Percentiles rank a stretch among this genome's conserved stretches.
phyloP scores from a whole-genome alignment of 257 asterid genomes.

The Solanum phureja region DNA sequence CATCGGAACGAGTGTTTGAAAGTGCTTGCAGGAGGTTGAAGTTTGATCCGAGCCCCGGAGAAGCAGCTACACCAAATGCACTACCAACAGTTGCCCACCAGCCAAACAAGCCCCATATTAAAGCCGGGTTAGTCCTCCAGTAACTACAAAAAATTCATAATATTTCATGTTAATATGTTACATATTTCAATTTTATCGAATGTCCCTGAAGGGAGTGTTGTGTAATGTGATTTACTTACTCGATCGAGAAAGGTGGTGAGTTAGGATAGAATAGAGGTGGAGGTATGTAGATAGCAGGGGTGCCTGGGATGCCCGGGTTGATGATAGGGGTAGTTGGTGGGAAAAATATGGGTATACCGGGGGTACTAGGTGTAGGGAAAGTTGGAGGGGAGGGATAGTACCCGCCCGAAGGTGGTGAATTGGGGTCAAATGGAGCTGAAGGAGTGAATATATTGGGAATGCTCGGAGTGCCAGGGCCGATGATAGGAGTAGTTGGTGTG shows the following conservation, averaged over 20 bases:
- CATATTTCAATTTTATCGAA: not conserved
- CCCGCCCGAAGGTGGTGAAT: constrained; percentile 51
- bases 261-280: constrained; percentile 50
- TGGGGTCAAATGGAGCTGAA: constrained; percentile 67
- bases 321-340: constrained; percentile 23
- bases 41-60: constrained; percentile 39
- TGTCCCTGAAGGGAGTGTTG: not conserved
- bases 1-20: constrained; percentile 53
- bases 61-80: constrained; percentile 25
- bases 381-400: not conserved
- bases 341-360: constrained; percentile 2
- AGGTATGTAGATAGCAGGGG: constrained; percentile 34
- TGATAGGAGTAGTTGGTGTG: constrained; percentile 8
- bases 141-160: constrained; percentile 21
- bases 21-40: constrained; percentile 63
- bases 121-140: constrained; percentile 57
- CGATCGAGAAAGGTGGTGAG: constrained; percentile 62
- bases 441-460: constrained; percentile 39
- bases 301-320: constrained; percentile 27
- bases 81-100: constrained; percentile 35
- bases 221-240: constrained; percentile 19
- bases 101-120: constrained; percentile 47
- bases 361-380: not conserved
- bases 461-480: constrained; percentile 13
- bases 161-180: not conserved